Base-by-base conservation (phyloP, 202 grass and related monocot species). In the Hordeum pubiflorum region DNA sequence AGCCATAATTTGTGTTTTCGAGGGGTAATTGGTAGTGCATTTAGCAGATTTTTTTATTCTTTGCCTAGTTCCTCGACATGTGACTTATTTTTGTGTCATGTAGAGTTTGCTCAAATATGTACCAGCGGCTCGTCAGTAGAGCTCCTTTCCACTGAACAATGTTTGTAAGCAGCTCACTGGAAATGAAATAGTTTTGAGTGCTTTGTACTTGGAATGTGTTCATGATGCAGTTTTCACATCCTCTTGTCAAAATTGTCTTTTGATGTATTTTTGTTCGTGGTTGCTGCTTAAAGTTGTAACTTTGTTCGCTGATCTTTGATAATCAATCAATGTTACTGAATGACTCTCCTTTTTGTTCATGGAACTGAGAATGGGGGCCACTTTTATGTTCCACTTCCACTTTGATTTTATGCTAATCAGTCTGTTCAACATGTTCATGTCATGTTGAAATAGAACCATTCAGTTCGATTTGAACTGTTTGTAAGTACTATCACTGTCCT, bases 11-110 rank as follows among this genome's bases (percentile, higher is more conserved):
- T 72, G 27, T 74, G 58, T 72, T 59, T 75, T 81, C 10, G 22
- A 79, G 74, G 89, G 79, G 67, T 79, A 76, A 67, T 85, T 82
- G 80, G 75, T 87, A 85, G 79, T 74, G 78, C 78, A 77, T 83
- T 69, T 89, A 90, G 86, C 84, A 78, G 84, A 91, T 88, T 94
- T 93, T 79, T 94, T 97, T 60, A 91, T 97, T 97, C 85, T 87
- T 92, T 85, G 74, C 86, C 77, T 87, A 66, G 64, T 92, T 94
- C 85, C 89, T 75, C 61, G 54, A 82, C 71, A 84, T 77, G 79
- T 86, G 78, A 78, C 87, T 85, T 81, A 70, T 77, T 89, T 93
- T 93, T 79, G 86, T 86, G 81, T 83, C 82, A 87, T 91, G 82
- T 93, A 93, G 94, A 93, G 72, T 86, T 88, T 79, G 74, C 76